Percentiles rank a stretch among this genome's conserved stretches.
phyloP scores from a whole-genome alignment of 2,329 filamentous ascomycete species.

The Graphiopsis chlorocephala region DNA sequence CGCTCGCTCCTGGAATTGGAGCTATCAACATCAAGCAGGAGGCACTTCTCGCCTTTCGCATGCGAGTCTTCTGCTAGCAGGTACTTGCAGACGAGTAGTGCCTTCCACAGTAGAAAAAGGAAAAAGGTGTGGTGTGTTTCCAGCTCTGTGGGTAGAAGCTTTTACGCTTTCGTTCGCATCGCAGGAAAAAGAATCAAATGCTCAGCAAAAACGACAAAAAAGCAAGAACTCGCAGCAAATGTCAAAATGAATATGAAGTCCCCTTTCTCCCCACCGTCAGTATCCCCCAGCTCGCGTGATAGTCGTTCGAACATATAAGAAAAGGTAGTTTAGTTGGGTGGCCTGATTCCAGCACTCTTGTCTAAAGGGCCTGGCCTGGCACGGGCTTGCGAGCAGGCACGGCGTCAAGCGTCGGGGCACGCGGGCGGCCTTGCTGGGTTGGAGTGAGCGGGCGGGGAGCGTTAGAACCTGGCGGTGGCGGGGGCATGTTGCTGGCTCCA shows the following conservation, averaged over 20 bases:
- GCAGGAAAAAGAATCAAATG: conserved; percentile 5
- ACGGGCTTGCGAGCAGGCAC: conserved; percentile 47
- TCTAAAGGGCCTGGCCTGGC: conserved; percentile 38
- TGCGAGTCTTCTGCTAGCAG: too few relatives aligned
- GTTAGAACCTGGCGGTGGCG: conserved; percentile 26
- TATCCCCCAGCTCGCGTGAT: background rate
- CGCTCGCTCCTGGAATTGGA: background rate
- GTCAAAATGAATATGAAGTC: background rate
- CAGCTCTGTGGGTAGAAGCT: background rate
- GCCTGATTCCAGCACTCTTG: background rate
- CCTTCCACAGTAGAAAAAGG: background rate
- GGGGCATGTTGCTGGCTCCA: conserved; percentile 35
- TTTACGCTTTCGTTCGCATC: background rate
- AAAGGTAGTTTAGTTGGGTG: background rate
- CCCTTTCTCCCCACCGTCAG: background rate
- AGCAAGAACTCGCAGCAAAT: background rate
- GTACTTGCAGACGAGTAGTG: background rate
- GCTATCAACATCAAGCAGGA: conserved; percentile 5
- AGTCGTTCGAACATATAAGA: conserved; percentile 2
- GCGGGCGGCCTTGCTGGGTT: conserved; percentile 27
- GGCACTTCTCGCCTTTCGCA: background rate
- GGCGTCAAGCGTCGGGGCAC: conserved; percentile 16
- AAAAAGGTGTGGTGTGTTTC: background rate
- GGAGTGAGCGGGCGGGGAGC: conserved; percentile 28
- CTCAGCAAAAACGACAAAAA: background rate